Evolutionary conservation across 768 basidiomycete genomes (phyloP).

Genomic region (Suillus subalutaceus): DNA sequence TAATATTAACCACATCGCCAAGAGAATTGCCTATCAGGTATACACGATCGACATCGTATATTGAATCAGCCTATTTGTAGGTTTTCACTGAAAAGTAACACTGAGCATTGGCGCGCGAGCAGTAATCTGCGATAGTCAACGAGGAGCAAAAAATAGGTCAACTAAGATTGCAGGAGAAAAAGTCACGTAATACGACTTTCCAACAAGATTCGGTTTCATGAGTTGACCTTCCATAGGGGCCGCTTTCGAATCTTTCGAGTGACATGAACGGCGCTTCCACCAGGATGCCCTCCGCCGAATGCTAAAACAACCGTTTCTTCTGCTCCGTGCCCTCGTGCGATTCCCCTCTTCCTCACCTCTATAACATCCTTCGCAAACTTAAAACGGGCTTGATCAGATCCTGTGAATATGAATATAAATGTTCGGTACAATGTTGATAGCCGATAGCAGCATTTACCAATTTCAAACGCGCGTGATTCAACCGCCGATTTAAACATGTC

Average conservation of each 20-base stretch:
- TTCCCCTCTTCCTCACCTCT: conserved; percentile 78
- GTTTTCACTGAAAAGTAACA: conserved; percentile 3
- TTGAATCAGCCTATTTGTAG: conserved; percentile 3
- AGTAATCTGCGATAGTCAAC: conserved; percentile 3
- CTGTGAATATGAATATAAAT: conserved; percentile 40
- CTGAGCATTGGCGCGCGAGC: not conserved
- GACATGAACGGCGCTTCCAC: conserved; percentile 79
- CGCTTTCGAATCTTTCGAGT: conserved; percentile 86
- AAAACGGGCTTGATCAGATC: conserved; percentile 85
- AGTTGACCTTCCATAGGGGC: conserved; percentile 81
- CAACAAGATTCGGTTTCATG: conserved; percentile 48
- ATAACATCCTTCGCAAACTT: conserved; percentile 92
- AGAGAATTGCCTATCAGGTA: conserved; percentile 19
- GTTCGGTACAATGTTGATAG: conserved; percentile 8
- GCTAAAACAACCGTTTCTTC: conserved; percentile 93
- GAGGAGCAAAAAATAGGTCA: conserved; percentile 18
- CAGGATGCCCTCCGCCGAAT: conserved; percentile 73
- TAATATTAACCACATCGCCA: conserved; percentile 27
- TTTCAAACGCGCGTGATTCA: conserved; percentile 78
- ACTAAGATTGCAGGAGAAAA: conserved; percentile 20
- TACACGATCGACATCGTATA: conserved; percentile 11
- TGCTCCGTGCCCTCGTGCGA: conserved; percentile 67
- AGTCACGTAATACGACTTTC: conserved; percentile 32
- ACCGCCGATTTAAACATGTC: conserved; percentile 85
- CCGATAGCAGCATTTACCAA: conserved; percentile 52